phyloP scores from a whole-genome alignment of 441 rosid species.

The Pelargonium myrrhifolium region DNA sequence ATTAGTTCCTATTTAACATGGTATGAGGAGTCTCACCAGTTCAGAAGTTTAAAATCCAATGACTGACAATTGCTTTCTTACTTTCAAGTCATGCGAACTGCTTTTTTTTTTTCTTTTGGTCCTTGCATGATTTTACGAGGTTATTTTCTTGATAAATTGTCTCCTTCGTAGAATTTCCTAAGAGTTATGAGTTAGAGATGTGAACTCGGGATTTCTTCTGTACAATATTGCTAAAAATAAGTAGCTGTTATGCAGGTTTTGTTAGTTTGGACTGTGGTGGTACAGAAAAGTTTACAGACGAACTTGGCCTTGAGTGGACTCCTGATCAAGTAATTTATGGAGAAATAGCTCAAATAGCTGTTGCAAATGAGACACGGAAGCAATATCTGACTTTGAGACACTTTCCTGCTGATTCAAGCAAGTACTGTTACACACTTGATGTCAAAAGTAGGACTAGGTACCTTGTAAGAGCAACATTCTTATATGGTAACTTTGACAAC shows the following conservation, averaged over 20 bases:
- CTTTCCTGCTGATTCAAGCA: slow-evolving; percentile 87
- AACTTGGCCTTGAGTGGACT: slow-evolving; percentile 72
- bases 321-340: slow-evolving; percentile 53
- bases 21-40: no score
- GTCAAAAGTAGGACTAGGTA: slow-evolving; percentile 71
- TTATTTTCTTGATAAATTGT: background rate
- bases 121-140: no score
- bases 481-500: slow-evolving; percentile 80
- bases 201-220: background rate
- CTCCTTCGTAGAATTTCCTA: background rate
- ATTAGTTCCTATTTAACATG: no score
- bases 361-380: slow-evolving; percentile 52
- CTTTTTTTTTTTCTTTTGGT: no score
- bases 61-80: no score
- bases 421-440: slow-evolving; percentile 72
- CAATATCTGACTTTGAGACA: slow-evolving; percentile 71
- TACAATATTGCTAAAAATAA: background rate
- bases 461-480: slow-evolving; percentile 81
- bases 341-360: slow-evolving; percentile 48
- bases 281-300: slow-evolving; percentile 54
- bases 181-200: background rate
- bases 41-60: no score
- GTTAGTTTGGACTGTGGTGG: slow-evolving; percentile 94
- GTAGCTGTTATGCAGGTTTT: slow-evolving; percentile 48
- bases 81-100: no score